Conservation (phyloP, 164 flowering plant genomes). For the Aristolochia fimbriata region DNA sequence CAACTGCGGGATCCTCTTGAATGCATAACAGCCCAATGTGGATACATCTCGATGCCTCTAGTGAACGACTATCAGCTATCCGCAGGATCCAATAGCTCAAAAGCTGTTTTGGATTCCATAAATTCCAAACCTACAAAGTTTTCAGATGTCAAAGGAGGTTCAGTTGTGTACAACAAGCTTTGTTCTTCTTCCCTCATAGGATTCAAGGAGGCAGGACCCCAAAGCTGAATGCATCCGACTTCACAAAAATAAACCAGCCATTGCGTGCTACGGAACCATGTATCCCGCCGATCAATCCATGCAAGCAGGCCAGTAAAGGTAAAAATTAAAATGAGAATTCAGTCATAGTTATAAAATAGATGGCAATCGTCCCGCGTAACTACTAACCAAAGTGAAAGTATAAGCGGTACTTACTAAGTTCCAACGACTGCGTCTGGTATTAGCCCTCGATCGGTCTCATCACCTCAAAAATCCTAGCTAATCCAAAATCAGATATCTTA, state of each 20-base stretch:
- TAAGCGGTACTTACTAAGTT: no score
- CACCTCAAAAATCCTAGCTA: no score
- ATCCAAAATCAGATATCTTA: no score
- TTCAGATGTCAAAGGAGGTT: neutral
- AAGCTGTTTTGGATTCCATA: conserved; percentile 11
- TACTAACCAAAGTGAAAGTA: no score
- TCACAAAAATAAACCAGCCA: neutral
- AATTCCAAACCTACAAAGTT: conserved; percentile 16
- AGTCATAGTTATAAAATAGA: no score
- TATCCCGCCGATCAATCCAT: neutral
- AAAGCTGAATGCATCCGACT: conserved; percentile 4
- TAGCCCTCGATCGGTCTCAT: no score
- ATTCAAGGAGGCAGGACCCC: conserved; percentile 7
- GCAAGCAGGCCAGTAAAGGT: no score
- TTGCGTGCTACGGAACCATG: conserved; percentile 2
- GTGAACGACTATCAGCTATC: conserved; percentile 5
- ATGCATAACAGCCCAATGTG: conserved; percentile 24
- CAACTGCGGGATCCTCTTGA: conserved; percentile 13
- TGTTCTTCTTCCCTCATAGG: conserved; percentile 12
- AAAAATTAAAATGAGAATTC: no score
- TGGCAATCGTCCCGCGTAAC: no score
- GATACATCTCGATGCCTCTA: conserved; percentile 13
- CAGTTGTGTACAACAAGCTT: neutral
- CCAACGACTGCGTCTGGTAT: no score
- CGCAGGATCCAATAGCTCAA: conserved; percentile 14